Conservation (phyloP, 2,329 filamentous ascomycete species). For the Aspergillus jensenii region DNA sequence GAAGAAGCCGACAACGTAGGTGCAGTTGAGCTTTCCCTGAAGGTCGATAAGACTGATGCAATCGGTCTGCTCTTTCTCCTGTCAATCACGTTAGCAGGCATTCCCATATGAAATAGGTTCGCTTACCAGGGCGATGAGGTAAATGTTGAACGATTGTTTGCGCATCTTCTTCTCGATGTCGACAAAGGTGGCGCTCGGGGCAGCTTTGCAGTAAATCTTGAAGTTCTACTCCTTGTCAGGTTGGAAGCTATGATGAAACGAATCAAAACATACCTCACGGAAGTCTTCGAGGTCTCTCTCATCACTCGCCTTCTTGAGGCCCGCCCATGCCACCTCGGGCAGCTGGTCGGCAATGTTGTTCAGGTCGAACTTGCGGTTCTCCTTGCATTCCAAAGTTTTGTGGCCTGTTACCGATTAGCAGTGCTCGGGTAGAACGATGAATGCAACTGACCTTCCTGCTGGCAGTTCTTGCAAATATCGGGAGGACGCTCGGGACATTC, state of each 20-base stretch:
- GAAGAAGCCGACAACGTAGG: constrained; percentile 53
- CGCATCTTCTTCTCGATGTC: constrained; percentile 55
- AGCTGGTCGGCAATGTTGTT: constrained; percentile 47
- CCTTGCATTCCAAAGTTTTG: constrained; percentile 44
- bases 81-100: not conserved
- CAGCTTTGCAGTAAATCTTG: constrained; percentile 52
- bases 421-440: not conserved
- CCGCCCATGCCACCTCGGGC: constrained; percentile 51
- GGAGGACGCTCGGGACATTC: constrained; percentile 46
- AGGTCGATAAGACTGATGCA: constrained; percentile 54
- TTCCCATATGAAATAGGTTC: not conserved
- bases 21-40: constrained; percentile 52
- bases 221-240: constrained; percentile 37
- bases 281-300: constrained; percentile 53
- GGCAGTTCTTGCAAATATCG: constrained; percentile 49
- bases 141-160: constrained; percentile 46
- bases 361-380: constrained; percentile 45
- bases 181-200: constrained; percentile 45
- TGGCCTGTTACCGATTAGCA: constrained; percentile 36
- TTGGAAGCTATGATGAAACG: not conserved
- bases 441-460: constrained; percentile 39
- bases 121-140: constrained; percentile 53
- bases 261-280: constrained; percentile 37
- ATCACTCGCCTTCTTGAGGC: constrained; percentile 50
- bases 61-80: constrained; percentile 43